A percentile compares a stretch with the other conserved stretches of the same genome.
phyloP scores from a whole-genome alignment of 495 filamentous ascomycete genomes.

The Neurospora sp. region DNA sequence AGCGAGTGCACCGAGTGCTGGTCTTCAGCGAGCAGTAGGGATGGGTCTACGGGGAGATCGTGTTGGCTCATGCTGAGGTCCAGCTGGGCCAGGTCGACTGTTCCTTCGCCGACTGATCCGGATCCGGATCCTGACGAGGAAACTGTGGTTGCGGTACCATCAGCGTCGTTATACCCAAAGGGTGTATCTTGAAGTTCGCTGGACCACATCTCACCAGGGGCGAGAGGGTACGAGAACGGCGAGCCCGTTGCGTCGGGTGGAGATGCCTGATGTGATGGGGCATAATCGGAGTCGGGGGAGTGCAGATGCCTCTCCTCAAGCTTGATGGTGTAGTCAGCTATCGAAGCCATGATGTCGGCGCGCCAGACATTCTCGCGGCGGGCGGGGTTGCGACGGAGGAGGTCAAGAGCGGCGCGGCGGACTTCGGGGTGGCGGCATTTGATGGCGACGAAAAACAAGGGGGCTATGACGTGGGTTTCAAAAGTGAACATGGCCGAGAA shows the following conservation, averaged over 20 bases:
- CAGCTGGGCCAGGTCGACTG: not conserved
- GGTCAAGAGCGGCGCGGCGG: constrained; percentile 30
- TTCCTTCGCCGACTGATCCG: not conserved
- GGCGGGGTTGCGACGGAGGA: constrained; percentile 25
- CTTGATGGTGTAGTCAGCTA: constrained; percentile 21
- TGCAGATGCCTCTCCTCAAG: constrained; percentile 23
- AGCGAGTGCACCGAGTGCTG: constrained; percentile 11
- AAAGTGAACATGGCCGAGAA: constrained; percentile 33
- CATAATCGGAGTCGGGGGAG: not conserved
- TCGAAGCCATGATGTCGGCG: constrained; percentile 23
- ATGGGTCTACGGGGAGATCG: constrained; percentile 17
- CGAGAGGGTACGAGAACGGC: constrained; percentile 2
- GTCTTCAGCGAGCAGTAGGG: constrained; percentile 12
- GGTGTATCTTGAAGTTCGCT: constrained; percentile 1
- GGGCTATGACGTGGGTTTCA: constrained; percentile 40
- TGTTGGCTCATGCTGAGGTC: constrained; percentile 4
- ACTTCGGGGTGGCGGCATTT: constrained; percentile 39
- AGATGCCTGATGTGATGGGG: constrained; percentile 5
- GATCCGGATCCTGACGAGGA: not conserved
- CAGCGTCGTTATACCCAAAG: not conserved
- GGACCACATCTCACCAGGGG: constrained; percentile 8
- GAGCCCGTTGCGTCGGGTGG: constrained; percentile 3
- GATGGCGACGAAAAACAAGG: constrained; percentile 39
- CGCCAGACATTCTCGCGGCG: constrained; percentile 32
- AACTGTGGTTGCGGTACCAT: not conserved